Base-by-base conservation (phyloP, 1,284 basidiomycete genomes). In the Lignosus rhinocerotis region DNA sequence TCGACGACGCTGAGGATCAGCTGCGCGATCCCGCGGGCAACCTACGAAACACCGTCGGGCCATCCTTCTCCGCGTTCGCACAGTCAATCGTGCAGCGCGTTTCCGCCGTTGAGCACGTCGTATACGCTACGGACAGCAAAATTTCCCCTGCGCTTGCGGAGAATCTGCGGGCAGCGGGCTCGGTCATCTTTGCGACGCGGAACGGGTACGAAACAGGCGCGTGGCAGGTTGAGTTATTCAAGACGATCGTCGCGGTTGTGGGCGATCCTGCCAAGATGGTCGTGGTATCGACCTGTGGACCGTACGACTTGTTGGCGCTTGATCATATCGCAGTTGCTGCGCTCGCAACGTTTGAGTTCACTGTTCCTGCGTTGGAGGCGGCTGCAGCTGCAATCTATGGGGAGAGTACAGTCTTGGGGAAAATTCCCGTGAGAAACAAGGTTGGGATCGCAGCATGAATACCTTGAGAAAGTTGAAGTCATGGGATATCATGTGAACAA, bases 271-370 rank as follows among this genome's bases (percentile, higher is more conserved):
- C 17, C 8, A 72, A 71, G 17, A 67, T 85, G 31, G 74, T 85
- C 1, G 70, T 86, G 8, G 62, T 88, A 0, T 78, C 83, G 33
- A 85, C 81, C 39, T 85, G 85, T 65, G 81, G 77, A 17, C 86
- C 86, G 34, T 88, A 87, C 64, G 86, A 88, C 59, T 53, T 84
- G 8, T 67, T 74, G 4, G 61, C 53, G 14, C 31, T 63, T 30
- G 72, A 71, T 12, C 65, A 64, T 3, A 55, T 62, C 16, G 67
- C 63, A 1, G 60, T 68, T 12, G 63, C 62, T 61, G 63, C 74
- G 58, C 58, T 85, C 63, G 79, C 76, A 12, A 82, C 80, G 41
- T 86, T 84, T 66, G 86, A 88, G 69, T 83, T 81, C 62, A 87
- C 85, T 1, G 64, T 70, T 1, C 69, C 74, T 0, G 86, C 80